Base-by-base conservation (phyloP, 805 yeast species). In the Wickerhamiella vanderwaltii region DNA sequence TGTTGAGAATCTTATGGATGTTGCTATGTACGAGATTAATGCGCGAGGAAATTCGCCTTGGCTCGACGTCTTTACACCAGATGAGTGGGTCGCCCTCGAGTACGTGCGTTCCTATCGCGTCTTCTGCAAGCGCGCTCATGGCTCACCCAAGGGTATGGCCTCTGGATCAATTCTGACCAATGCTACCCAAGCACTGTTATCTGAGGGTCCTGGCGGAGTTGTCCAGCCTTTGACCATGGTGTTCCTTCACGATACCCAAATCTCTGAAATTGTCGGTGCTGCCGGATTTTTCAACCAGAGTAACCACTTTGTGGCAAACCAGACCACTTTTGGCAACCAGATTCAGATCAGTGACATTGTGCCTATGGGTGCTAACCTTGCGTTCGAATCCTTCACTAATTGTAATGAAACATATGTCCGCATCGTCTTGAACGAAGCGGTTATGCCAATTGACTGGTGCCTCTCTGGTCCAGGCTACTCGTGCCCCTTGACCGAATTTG, bases 291-390 rank as follows among this genome's bases (percentile, higher is more conserved):
- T 67, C 18, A 56, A 55, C 33, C 66, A 70, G 7, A 62, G 55
- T 16, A 50, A 59, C 25, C 60, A 60, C 41, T 57, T 77, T 48
- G 66, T 73, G 5, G 49, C 63, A 12, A 64, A 66, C 44, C 56
- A 60, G 37, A 62, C 72, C 35, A 66, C 65, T 6, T 72, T 73
- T 59, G 64, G 65, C 35, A 59, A 67, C 43, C 58, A 66, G 13
- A 76, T 66, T 60, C 65, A 62, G 52, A 62, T 60, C 48, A 60
- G 63, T 12, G 70, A 73, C 49, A 55, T 72, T 33, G 65, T 66
- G 19, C 81, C 80, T 40, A 71, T 70, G 75, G 79, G 77, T 26
- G 76, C 72, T 2, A 63, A 74, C 46, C 50, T 72, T 15, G 60
- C 70, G 24, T 52, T 71, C 19, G 80, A 75, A 58, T 63, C 73